These are phyloP conservation scores for Linanthus parryae DNA, from an alignment of 148 eudicot genomes.

Conservation along the genomic window DNA sequence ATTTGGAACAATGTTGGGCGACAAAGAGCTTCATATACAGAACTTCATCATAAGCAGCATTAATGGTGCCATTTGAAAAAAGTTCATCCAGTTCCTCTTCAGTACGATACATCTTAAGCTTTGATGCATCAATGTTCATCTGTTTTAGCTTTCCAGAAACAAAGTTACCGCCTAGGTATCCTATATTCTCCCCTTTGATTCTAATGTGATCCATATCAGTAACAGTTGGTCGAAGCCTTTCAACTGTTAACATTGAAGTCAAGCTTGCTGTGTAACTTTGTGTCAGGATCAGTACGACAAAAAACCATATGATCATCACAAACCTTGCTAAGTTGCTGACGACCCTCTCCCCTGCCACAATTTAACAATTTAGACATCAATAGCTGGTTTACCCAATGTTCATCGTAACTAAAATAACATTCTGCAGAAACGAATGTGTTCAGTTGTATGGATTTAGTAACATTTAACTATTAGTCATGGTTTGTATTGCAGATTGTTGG, in stretches of 20 bases:
- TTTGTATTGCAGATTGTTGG: neutral
- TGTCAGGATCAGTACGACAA: constrained; percentile 38
- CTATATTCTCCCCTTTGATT: constrained; percentile 8
- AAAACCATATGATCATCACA: constrained; percentile 65
- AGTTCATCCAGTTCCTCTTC: constrained; percentile 17
- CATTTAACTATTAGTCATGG: neutral
- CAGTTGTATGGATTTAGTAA: neutral
- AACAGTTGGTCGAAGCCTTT: constrained; percentile 9
- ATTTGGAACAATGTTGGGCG: constrained; percentile 25
- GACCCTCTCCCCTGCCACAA: constrained; percentile 38
- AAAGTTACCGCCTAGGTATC: constrained; percentile 14
- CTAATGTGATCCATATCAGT: constrained; percentile 6
- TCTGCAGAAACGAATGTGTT: neutral
- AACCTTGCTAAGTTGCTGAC: constrained; percentile 51
- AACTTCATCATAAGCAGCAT: constrained; percentile 28
- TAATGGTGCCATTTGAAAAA: constrained; percentile 25
- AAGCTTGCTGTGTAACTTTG: constrained; percentile 14
- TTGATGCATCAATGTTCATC: neutral
- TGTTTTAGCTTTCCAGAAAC: constrained; percentile 2
- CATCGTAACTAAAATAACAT: neutral
- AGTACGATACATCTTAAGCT: neutral
- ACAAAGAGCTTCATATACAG: constrained; percentile 30
- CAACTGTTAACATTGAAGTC: constrained; percentile 14
- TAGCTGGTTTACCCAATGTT: neutral
- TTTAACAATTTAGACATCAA: neutral